Percentiles rank a stretch among this genome's conserved stretches.
Conservation (phyloP, 192 early-diverging fungal species). For the Backusella australiensis region DNA sequence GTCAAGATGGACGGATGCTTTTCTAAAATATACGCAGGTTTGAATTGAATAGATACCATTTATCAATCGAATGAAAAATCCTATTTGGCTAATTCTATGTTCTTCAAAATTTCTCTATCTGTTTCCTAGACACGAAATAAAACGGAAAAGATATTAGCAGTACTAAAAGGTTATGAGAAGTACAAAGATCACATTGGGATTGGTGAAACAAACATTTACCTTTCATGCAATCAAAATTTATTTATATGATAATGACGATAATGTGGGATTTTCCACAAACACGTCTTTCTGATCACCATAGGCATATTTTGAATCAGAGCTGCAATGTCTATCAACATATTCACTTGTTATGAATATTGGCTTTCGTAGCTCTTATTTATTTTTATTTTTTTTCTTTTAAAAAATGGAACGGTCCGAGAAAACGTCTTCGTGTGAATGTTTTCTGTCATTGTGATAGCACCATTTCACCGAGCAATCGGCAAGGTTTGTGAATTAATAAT, state of each 20-base stretch:
- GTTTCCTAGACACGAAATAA: not conserved
- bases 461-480: slow-evolving; percentile 4
- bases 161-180: not conserved
- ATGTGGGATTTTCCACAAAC: not conserved
- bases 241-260: not conserved
- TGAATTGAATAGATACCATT: not conserved
- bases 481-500: not conserved
- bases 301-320: not conserved
- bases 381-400: too few relatives aligned
- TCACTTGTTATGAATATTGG: not conserved
- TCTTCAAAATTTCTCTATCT: not conserved
- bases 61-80: not conserved
- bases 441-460: not conserved
- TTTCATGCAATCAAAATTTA: not conserved
- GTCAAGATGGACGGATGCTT: too few relatives aligned
- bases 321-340: not conserved
- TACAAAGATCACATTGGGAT: not conserved
- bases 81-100: not conserved
- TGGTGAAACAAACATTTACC: not conserved
- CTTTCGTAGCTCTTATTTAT: not conserved
- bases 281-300: not conserved
- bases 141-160: not conserved
- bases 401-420: not conserved
- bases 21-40: too few relatives aligned
- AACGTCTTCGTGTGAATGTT: not conserved